Evolutionary conservation across 257 asterid species (phyloP).

Genomic region (Salvia hispanica): DNA sequence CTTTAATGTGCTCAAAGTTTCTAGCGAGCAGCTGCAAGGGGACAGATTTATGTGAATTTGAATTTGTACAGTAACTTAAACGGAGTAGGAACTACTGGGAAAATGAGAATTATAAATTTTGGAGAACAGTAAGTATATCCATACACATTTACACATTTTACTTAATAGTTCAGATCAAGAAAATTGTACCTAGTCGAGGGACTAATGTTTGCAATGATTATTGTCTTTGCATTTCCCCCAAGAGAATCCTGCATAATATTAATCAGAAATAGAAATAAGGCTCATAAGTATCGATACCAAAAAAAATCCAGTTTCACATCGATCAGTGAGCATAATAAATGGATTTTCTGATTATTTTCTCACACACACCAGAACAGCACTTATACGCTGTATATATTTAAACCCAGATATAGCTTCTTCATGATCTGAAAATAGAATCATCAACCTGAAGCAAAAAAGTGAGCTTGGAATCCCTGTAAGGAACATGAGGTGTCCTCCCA

Average conservation of each 20-base stretch:
- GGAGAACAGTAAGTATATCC: conserved; percentile 5
- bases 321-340: neutral
- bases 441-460: conserved; percentile 98
- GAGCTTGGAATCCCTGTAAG: conserved; percentile 96
- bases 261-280: conserved; percentile 14
- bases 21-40: conserved; percentile 69
- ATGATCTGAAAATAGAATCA: conserved; percentile 26
- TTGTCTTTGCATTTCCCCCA: conserved; percentile 98
- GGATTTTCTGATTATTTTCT: conserved; percentile 2
- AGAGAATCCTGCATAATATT: conserved; percentile 70
- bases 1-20: conserved; percentile 84
- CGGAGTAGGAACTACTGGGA: neutral
- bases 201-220: conserved; percentile 88
- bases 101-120: conserved; percentile 19
- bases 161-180: conserved; percentile 21
- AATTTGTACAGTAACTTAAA: conserved; percentile 23
- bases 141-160: neutral
- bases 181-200: conserved; percentile 73
- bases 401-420: conserved; percentile 20
- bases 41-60: conserved; percentile 28
- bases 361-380: conserved; percentile 5
- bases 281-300: neutral
- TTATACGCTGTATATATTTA: conserved; percentile 15
- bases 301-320: neutral
- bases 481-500: conserved; percentile 91